A percentile compares a stretch with the other conserved stretches of the same genome.
Conservation (phyloP, 345 rosid genomes). For the Gossypium ekmanianum region DNA sequence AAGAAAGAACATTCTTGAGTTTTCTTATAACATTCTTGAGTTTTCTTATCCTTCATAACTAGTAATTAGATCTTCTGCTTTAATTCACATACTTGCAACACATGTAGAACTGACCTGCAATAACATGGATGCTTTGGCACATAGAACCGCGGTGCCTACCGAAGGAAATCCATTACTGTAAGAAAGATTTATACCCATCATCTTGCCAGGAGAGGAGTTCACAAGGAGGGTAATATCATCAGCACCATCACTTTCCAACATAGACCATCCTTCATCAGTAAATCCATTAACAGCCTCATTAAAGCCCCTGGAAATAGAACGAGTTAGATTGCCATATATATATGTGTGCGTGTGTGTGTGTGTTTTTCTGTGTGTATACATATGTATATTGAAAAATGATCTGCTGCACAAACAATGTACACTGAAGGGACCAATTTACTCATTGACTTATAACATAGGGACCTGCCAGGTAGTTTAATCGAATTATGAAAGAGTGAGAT, state of each 20-base stretch:
- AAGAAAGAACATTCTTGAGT: not conserved
- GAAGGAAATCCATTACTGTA: conserved; percentile 70
- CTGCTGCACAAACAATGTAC: not conserved
- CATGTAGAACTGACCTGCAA: conserved; percentile 50
- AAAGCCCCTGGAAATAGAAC: conserved; percentile 62
- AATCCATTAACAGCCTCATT: conserved; percentile 96
- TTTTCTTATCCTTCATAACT: not conserved
- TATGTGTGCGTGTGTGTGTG: too few relatives aligned
- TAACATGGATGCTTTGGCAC: conserved; percentile 97
- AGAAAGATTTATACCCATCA: conserved; percentile 67
- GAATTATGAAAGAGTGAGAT: not conserved
- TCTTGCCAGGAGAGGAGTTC: conserved; percentile 78
- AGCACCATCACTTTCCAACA: conserved; percentile 85
- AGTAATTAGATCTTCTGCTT: not conserved
- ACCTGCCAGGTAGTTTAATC: not conserved
- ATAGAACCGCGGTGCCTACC: conserved; percentile 65
- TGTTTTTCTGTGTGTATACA: too few relatives aligned
- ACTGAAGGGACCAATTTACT: too few relatives aligned
- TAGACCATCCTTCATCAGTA: conserved; percentile 90
- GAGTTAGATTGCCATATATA: conserved; percentile 11
- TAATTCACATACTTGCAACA: not conserved
- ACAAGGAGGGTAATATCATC: conserved; percentile 93
- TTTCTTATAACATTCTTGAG: not conserved
- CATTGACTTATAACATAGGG: too few relatives aligned
- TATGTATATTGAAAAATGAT: too few relatives aligned